phyloP scores from a whole-genome alignment of 2,329 filamentous ascomycete species.

The Ceratocystis harringtonii region DNA sequence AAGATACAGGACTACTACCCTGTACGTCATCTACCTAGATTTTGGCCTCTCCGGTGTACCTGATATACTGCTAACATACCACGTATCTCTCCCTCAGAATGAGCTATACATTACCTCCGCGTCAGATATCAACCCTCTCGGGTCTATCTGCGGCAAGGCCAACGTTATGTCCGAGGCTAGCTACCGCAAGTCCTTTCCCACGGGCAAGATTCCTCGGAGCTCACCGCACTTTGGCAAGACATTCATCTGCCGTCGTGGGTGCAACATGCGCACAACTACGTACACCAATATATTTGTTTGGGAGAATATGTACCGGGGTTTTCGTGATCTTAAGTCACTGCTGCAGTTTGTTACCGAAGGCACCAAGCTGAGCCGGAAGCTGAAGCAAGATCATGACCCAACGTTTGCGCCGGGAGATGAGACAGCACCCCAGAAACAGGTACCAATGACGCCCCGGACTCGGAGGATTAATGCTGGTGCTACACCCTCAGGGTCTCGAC shows the following conservation, averaged over 20 bases:
- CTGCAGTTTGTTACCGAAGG: slow-evolving; percentile 52
- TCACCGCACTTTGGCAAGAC: slow-evolving; percentile 67
- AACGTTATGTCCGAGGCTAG: slow-evolving; percentile 56
- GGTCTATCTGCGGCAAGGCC: slow-evolving; percentile 82
- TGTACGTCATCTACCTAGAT: slow-evolving; percentile 29
- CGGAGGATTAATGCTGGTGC: slow-evolving; percentile 10
- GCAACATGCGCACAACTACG: slow-evolving; percentile 72
- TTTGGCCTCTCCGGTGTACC: neutral
- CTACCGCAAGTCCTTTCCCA: slow-evolving; percentile 57
- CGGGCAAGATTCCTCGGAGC: slow-evolving; percentile 56
- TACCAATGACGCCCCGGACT: slow-evolving; percentile 10
- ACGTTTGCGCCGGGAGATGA: neutral
- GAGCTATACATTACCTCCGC: slow-evolving; percentile 84
- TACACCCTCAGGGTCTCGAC: slow-evolving; percentile 1
- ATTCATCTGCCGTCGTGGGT: slow-evolving; percentile 79
- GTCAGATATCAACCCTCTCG: slow-evolving; percentile 74
- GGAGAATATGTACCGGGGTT: slow-evolving; percentile 68
- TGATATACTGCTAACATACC: neutral
- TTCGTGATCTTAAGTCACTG: slow-evolving; percentile 47
- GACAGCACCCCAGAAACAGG: neutral
- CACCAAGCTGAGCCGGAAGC: slow-evolving; percentile 49
- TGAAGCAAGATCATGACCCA: slow-evolving; percentile 20
- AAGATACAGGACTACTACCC: slow-evolving; percentile 66
- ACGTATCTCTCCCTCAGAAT: slow-evolving; percentile 36
- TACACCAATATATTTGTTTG: slow-evolving; percentile 89